Evolutionary conservation across 805 yeast species (phyloP), one percentile per base, ranked within the genome.

Genomic region (Cyberlindnera veronae): DNA sequence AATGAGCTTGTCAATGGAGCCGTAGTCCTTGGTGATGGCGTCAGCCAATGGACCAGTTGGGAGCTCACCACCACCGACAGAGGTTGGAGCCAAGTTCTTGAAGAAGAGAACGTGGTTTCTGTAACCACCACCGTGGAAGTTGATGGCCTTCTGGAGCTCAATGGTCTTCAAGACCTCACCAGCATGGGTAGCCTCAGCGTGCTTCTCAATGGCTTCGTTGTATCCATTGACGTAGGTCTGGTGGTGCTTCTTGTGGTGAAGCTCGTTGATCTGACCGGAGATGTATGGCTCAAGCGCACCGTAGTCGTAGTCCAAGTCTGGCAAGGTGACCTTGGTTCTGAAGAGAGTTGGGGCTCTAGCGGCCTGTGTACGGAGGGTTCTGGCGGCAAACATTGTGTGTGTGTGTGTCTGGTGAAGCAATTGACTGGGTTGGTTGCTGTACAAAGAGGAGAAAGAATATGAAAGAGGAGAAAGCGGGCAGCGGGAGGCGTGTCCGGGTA

Each of bases 51-150:
- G 72, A 27, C 86, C 74, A 32, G 76, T 72, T 32, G 72, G 68
- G 24, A 69, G 63, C 53, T 71, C 72, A 59, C 96, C 97, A 58
- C 96, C 96, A 42, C 87, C 86, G 44, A 70, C 69, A 39, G 76
- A 72, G 34, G 61, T 66, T 28, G 96, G 96, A 16, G 95, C 84
- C 60, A 88, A 71, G 68, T 81, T 84, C 65, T 84, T 83, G 95
- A 95, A 88, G 76, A 84, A 88, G 51, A 88, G 68, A 50, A 79
- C 70, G 69, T 88, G 96, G 78, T 88, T 88, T 59, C 81, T 69
- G 71, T 71, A 85, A 22, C 96, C 96, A 62, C 96, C 96, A 53
- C 93, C 93, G 64, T 88, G 90, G 79, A 88, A 88, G 62, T 85
- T 88, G 70, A 89, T 78, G 53, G 74, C 69, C 55, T 84, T 84